These are phyloP conservation scores for Stagonosporopsis cucurbitacearum DNA, from an alignment of 2,329 filamentous ascomycete genomes.

Conservation along the genomic window DNA sequence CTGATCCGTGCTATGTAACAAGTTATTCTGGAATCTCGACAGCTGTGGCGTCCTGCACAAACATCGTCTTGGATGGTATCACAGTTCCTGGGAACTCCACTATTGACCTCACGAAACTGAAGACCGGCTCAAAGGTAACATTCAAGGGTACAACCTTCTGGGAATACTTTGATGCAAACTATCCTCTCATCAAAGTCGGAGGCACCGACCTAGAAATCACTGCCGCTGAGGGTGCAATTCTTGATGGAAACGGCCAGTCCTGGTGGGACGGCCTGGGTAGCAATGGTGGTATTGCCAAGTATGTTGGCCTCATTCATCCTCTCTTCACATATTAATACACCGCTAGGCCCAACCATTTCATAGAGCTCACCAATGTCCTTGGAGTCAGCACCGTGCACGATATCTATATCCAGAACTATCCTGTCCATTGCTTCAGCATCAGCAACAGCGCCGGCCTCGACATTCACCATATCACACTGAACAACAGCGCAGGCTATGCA, in stretches of 20 bases:
- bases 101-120: slow-evolving; percentile 64
- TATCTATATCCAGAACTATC: slow-evolving; percentile 62
- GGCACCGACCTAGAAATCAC: slow-evolving; percentile 66
- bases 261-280: slow-evolving; percentile 60
- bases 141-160: slow-evolving; percentile 68
- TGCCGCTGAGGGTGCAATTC: slow-evolving; percentile 61
- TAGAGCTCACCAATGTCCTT: slow-evolving; percentile 58
- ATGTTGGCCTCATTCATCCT: not conserved
- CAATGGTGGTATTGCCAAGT: slow-evolving; percentile 54
- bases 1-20: slow-evolving; percentile 31
- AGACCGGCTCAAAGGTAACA: slow-evolving; percentile 61
- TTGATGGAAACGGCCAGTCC: slow-evolving; percentile 54
- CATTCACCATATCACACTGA: slow-evolving; percentile 60
- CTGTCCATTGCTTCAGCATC: slow-evolving; percentile 60
- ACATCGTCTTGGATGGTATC: slow-evolving; percentile 61
- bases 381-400: slow-evolving; percentile 59
- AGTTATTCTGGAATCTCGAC: slow-evolving; percentile 21
- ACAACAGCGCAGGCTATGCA: slow-evolving; percentile 63
- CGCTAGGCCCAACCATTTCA: slow-evolving; percentile 11
- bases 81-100: slow-evolving; percentile 64
- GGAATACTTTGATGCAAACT: slow-evolving; percentile 11
- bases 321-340: slow-evolving; percentile 15
- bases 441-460: slow-evolving; percentile 52
- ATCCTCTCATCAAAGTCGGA: slow-evolving; percentile 68
- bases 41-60: slow-evolving; percentile 54